Evolutionary conservation across 106 monocot genomes (phyloP).

Genomic region (Dactylorhiza incarnata): DNA sequence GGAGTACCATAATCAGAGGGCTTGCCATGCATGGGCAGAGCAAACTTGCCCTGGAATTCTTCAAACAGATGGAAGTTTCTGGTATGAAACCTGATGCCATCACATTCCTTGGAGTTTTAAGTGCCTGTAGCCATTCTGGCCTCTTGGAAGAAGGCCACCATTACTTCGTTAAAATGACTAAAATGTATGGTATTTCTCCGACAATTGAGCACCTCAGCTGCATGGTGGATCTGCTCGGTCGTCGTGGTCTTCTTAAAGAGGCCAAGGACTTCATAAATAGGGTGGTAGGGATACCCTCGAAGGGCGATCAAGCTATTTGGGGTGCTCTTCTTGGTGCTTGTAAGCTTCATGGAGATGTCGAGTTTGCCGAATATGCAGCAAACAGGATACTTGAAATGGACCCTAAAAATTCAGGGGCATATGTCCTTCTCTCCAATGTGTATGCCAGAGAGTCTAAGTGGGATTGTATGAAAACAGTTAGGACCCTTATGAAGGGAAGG

Average conservation of each 20-base stretch:
- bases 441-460: slow-evolving; percentile 32
- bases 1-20: slow-evolving; percentile 41
- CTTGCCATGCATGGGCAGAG: slow-evolving; percentile 13
- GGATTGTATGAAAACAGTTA: slow-evolving; percentile 23
- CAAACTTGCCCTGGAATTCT: slow-evolving; percentile 22
- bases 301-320: slow-evolving; percentile 19
- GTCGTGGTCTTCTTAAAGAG: slow-evolving; percentile 18
- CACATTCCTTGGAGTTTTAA: slow-evolving; percentile 30
- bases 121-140: slow-evolving; percentile 34
- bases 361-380: slow-evolving; percentile 22
- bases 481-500: slow-evolving; percentile 26
- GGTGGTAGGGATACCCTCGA: neutral
- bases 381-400: slow-evolving; percentile 19
- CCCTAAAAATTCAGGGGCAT: slow-evolving; percentile 26
- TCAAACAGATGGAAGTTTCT: slow-evolving; percentile 24
- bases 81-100: slow-evolving; percentile 23
- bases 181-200: slow-evolving; percentile 24
- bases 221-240: slow-evolving; percentile 39
- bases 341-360: slow-evolving; percentile 21
- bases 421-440: slow-evolving; percentile 32
- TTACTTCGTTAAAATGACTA: slow-evolving; percentile 23
- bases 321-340: slow-evolving; percentile 29
- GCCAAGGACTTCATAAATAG: slow-evolving; percentile 21
- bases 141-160: slow-evolving; percentile 29
- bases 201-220: slow-evolving; percentile 33